Percentiles rank a stretch among this genome's conserved stretches.
These are phyloP conservation scores for Aspergillus tanneri DNA, from an alignment of 2,329 filamentous ascomycete species.

Conservation along the genomic window DNA sequence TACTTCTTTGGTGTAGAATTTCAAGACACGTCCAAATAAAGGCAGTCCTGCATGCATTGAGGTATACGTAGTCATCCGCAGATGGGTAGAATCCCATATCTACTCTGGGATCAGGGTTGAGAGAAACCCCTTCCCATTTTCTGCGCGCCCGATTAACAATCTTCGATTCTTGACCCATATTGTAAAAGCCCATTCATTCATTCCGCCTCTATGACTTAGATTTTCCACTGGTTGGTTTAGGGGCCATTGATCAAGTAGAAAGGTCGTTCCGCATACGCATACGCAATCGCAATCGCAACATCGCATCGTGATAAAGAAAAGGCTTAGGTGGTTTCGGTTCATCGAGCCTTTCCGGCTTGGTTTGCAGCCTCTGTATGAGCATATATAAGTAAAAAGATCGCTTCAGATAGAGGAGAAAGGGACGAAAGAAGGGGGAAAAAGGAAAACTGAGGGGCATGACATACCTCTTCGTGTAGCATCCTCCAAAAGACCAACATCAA, in stretches of 20 bases:
- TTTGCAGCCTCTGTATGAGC: conserved; percentile 47
- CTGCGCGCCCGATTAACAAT: background rate
- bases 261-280: conserved; percentile 3
- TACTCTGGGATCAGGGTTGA: background rate
- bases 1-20: background rate
- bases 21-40: background rate
- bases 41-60: background rate
- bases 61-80: background rate
- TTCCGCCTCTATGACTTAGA: background rate
- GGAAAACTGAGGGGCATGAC: conserved; percentile 16
- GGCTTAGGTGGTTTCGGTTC: conserved; percentile 10
- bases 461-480: conserved; percentile 85
- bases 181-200: conserved; percentile 3
- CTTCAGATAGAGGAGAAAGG: background rate
- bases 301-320: conserved; percentile 17
- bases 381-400: conserved; percentile 12
- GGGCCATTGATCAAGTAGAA: conserved; percentile 4
- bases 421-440: background rate
- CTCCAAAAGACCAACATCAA: conserved; percentile 83
- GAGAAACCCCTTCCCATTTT: background rate
- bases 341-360: conserved; percentile 51
- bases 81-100: background rate
- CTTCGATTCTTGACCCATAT: background rate
- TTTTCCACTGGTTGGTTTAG: background rate
- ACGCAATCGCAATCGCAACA: conserved; percentile 5